Evolutionary conservation across 495 filamentous ascomycete genomes (phyloP).

Genomic region (Penicillium desertorum): DNA sequence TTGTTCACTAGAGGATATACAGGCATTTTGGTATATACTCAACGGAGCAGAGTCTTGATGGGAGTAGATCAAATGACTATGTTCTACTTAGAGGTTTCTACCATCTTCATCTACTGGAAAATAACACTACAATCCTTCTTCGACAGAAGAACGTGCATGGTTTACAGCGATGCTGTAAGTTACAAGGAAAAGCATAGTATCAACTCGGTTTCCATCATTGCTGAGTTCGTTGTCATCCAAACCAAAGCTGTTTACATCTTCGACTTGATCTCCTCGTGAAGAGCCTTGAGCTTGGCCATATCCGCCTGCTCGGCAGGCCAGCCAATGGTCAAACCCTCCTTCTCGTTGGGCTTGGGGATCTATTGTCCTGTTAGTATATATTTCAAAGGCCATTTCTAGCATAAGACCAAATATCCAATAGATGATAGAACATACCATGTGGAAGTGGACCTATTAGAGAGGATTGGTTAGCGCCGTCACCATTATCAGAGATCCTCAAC

Average conservation of each 20-base stretch:
- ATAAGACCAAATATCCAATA: not conserved
- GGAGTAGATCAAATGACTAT: not conserved
- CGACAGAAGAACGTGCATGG: not conserved
- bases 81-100: not conserved
- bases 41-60: not conserved
- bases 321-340: constrained; percentile 73
- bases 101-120: not conserved
- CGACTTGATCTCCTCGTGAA: constrained; percentile 78
- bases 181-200: not conserved
- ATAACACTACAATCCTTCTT: not conserved
- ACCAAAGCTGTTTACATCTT: constrained; percentile 66
- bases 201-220: not conserved
- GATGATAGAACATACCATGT: constrained; percentile 63
- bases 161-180: not conserved
- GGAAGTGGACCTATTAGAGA: constrained; percentile 73
- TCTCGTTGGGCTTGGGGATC: constrained; percentile 93
- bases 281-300: constrained; percentile 79
- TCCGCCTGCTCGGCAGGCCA: constrained; percentile 79
- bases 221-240: not conserved
- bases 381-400: not conserved
- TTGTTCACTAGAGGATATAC: constrained; percentile 11
- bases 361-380: constrained; percentile 33
- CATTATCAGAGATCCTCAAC: not conserved
- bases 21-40: not conserved
- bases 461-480: not conserved